These are phyloP conservation scores for Boletellus sp. DNA, from an alignment of 1,284 basidiomycete species.

Conservation along the genomic window DNA sequence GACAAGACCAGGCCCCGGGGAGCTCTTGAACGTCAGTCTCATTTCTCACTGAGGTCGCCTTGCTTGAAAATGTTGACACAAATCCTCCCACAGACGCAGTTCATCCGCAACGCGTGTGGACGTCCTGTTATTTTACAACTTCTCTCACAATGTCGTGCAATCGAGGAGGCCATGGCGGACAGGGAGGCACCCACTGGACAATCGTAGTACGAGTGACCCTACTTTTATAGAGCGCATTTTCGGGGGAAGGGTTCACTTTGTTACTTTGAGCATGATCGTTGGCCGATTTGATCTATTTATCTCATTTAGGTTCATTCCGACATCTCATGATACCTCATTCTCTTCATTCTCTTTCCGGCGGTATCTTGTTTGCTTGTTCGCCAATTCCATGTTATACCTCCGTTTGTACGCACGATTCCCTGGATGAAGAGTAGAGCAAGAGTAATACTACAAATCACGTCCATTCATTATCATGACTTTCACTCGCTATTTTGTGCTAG, in stretches of 20 bases:
- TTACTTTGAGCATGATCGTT: not conserved
- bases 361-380: conserved; percentile 10
- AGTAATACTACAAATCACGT: not conserved
- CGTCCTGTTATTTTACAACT: conserved; percentile 62
- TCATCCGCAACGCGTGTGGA: conserved; percentile 66
- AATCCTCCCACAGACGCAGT: conserved; percentile 41
- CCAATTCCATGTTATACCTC: conserved; percentile 7
- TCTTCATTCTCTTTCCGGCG: not conserved
- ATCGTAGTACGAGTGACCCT: not conserved
- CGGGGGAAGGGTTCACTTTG: not conserved
- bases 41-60: not conserved
- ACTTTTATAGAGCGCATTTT: not conserved
- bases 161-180: conserved; percentile 53
- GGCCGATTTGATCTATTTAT: conserved; percentile 5
- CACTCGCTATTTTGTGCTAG: no score
- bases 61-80: conserved; percentile 22
- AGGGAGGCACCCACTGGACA: conserved; percentile 30
- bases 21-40: conserved; percentile 56
- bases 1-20: conserved; percentile 53
- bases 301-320: not conserved
- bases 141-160: conserved; percentile 61
- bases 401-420: not conserved
- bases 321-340: not conserved
- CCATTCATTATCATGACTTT: no score
- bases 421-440: not conserved